A percentile compares a stretch with the other conserved stretches of the same genome.
phyloP scores from a whole-genome alignment of 1,284 basidiomycete species.

The Sanghuangporus baumii region DNA sequence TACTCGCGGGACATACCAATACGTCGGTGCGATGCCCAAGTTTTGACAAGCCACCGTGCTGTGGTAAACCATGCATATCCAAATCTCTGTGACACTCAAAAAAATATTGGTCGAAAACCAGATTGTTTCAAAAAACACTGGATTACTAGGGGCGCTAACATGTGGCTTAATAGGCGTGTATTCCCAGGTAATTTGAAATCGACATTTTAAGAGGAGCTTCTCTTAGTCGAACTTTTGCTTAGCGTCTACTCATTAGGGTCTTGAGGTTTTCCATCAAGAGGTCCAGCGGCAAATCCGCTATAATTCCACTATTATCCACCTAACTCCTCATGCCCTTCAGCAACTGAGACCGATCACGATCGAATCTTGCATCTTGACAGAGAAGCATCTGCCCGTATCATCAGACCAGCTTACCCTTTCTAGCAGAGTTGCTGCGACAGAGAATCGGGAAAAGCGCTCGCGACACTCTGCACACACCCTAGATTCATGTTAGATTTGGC shows the following conservation, averaged over 20 bases:
- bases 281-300: background rate
- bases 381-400: background rate
- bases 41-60: too few relatives aligned
- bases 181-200: background rate
- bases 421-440: background rate
- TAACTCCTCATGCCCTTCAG: background rate
- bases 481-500: background rate
- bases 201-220: background rate
- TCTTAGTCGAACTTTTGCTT: background rate
- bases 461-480: background rate
- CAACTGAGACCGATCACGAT: background rate
- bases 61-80: too few relatives aligned
- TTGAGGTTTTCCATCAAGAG: background rate
- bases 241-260: background rate
- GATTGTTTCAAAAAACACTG: too few relatives aligned
- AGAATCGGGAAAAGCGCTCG: background rate
- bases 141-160: too few relatives aligned
- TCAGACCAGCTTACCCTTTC: background rate
- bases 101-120: too few relatives aligned
- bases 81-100: too few relatives aligned
- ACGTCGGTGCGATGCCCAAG: too few relatives aligned
- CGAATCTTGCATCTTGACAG: background rate
- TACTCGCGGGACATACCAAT: too few relatives aligned
- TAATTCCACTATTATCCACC: background rate
- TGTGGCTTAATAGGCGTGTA: too few relatives aligned